A percentile compares a stretch with the other conserved stretches of the same genome.
Conservation (phyloP, 1,139 yeast species). For the Candida tunisiensis region DNA sequence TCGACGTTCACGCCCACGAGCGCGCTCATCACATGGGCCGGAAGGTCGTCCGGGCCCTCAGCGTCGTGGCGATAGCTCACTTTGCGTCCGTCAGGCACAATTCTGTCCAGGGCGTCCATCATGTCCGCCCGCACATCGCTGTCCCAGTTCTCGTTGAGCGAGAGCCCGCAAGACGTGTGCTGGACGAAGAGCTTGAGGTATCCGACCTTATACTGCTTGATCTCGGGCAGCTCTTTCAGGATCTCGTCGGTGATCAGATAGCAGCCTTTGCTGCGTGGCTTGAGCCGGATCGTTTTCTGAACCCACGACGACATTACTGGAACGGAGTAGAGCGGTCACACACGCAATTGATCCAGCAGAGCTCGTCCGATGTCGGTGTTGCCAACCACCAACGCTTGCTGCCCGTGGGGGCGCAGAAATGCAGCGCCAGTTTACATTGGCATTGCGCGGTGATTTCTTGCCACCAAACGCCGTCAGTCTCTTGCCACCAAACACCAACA, state of each 20-base stretch:
- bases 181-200: conserved; percentile 49
- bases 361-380: no score
- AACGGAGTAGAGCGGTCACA: no score
- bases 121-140: conserved; percentile 60
- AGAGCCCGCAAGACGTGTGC: conserved; percentile 66
- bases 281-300: conserved; percentile 35
- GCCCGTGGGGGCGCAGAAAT: no score
- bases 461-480: no score
- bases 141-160: conserved; percentile 68
- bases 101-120: conserved; percentile 41
- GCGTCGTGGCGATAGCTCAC: conserved; percentile 53
- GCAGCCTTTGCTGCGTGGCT: conserved; percentile 48
- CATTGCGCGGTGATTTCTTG: no score
- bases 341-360: no score
- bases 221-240: conserved; percentile 35
- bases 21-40: conserved; percentile 52
- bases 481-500: no score
- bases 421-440: no score
- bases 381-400: no score
- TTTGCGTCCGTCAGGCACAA: conserved; percentile 47
- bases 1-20: conserved; percentile 48
- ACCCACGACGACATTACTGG: no score
- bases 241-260: conserved; percentile 60
- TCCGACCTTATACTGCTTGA: conserved; percentile 45
- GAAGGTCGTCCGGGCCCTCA: conserved; percentile 73